phyloP scores from a whole-genome alignment of 495 filamentous ascomycete genomes.

The Endocarpon pusillum region DNA sequence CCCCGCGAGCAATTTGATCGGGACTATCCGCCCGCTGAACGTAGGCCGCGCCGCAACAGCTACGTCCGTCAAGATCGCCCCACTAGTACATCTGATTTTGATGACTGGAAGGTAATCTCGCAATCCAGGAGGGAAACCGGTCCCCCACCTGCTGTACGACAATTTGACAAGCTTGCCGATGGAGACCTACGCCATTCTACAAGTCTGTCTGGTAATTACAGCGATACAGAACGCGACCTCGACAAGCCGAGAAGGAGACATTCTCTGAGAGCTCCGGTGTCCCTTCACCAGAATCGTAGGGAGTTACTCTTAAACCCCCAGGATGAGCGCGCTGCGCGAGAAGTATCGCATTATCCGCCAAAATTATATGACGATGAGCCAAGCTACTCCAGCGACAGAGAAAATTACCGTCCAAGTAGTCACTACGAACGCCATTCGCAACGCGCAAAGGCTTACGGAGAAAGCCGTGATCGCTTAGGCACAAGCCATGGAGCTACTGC shows the following conservation, averaged over 20 bases:
- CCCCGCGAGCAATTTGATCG: constrained; percentile 50
- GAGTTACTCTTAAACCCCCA: too few relatives aligned
- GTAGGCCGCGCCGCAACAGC: constrained; percentile 30
- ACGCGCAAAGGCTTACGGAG: constrained; percentile 14
- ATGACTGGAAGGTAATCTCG: constrained; percentile 32
- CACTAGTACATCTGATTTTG: constrained; percentile 43
- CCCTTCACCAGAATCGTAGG: constrained; percentile 23
- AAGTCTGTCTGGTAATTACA: constrained; percentile 12
- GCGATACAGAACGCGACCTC: constrained; percentile 14
- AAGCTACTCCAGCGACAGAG: constrained; percentile 2
- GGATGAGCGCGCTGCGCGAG: too few relatives aligned
- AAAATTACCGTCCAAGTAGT: constrained; percentile 3
- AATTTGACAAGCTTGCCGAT: constrained; percentile 39
- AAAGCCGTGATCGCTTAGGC: constrained; percentile 12
- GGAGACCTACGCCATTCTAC: constrained; percentile 20
- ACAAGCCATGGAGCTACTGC: constrained; percentile 22
- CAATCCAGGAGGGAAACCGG: constrained; percentile 27
- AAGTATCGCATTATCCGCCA: constrained; percentile 3
- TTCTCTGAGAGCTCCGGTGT: constrained; percentile 18
- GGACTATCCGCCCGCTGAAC: constrained; percentile 36
- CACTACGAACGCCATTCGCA: constrained; percentile 23
- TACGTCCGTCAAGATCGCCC: constrained; percentile 39
- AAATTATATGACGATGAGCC: not conserved
- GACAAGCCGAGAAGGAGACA: constrained; percentile 14
- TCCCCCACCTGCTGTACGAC: constrained; percentile 38